Conservation (phyloP, 768 basidiomycete species). For the Guyanaporus albipodus region DNA sequence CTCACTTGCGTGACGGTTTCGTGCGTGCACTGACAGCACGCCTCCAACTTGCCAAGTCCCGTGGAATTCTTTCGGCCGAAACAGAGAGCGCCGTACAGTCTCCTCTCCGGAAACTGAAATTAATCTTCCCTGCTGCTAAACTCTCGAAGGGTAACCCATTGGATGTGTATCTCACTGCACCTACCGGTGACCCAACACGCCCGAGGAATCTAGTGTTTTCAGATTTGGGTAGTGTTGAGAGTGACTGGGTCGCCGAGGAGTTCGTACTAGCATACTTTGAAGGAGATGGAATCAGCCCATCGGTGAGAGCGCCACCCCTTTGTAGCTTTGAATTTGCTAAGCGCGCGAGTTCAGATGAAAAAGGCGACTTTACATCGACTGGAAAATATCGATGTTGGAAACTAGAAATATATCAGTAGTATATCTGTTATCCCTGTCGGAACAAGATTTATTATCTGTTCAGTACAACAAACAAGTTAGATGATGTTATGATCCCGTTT, state of each 20-base stretch:
- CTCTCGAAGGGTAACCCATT: slow-evolving; percentile 64
- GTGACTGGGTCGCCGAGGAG: slow-evolving; percentile 70
- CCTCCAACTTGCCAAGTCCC: slow-evolving; percentile 47
- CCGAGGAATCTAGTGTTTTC: slow-evolving; percentile 59
- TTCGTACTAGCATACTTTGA: slow-evolving; percentile 75
- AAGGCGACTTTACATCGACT: slow-evolving; percentile 23
- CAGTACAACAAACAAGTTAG: too few species aligned
- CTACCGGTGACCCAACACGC: slow-evolving; percentile 39
- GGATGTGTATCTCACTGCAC: slow-evolving; percentile 64
- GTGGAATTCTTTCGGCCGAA: slow-evolving; percentile 53
- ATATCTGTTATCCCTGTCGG: too few species aligned
- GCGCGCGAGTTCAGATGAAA: slow-evolving; percentile 25
- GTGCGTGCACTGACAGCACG: slow-evolving; percentile 67
- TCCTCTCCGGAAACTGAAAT: slow-evolving; percentile 68
- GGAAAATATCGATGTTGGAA: slow-evolving; percentile 15
- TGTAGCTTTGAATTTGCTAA: background rate
- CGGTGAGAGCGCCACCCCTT: slow-evolving; percentile 42
- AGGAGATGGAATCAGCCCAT: slow-evolving; percentile 63
- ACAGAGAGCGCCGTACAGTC: slow-evolving; percentile 53
- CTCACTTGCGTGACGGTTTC: slow-evolving; percentile 81
- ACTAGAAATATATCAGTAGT: too few species aligned
- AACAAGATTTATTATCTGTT: too few species aligned
- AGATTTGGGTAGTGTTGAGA: slow-evolving; percentile 70
- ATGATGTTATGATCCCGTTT: slow-evolving; percentile 33
- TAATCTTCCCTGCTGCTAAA: slow-evolving; percentile 69